A percentile compares a stretch with the other conserved stretches of the same genome.
phyloP scores from a whole-genome alignment of 306 rosid species.

The Cucurbita argyrosperma region DNA sequence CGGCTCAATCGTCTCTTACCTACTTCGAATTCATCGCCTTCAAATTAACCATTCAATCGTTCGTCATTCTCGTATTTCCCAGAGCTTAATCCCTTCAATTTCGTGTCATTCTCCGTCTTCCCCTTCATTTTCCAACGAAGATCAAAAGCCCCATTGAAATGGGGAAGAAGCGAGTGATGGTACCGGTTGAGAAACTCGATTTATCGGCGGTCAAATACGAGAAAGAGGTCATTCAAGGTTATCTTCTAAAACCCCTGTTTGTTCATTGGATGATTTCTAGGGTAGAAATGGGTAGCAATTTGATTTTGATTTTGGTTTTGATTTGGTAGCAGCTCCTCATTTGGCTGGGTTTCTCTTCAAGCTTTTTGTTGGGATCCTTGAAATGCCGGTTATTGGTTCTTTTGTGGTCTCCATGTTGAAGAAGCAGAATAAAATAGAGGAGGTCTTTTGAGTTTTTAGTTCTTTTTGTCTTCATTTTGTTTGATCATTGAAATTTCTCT shows the following conservation, averaged over 20 bases:
- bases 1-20: not conserved
- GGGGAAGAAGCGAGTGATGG: conserved; percentile 57
- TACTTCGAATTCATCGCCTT: not conserved
- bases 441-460: conserved; percentile 27
- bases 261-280: not conserved
- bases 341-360: conserved; percentile 58
- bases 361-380: conserved; percentile 47
- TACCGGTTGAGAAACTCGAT: conserved; percentile 57
- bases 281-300: not conserved
- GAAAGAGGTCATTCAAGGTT: conserved; percentile 40
- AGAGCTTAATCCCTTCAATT: not conserved
- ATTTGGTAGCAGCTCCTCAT: conserved; percentile 62
- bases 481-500: not conserved
- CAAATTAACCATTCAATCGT: not conserved
- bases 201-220: conserved; percentile 44
- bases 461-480: not conserved
- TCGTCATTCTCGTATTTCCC: not conserved
- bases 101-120: not conserved
- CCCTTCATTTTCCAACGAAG: not conserved
- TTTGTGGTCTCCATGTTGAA: conserved; percentile 27
- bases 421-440: conserved; percentile 49
- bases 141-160: conserved; percentile 13
- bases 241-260: not conserved
- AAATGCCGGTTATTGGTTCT: conserved; percentile 56
- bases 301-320: conserved; percentile 5